Conservation (phyloP, 495 filamentous ascomycete genomes). For the Aspergillus indologenus region DNA sequence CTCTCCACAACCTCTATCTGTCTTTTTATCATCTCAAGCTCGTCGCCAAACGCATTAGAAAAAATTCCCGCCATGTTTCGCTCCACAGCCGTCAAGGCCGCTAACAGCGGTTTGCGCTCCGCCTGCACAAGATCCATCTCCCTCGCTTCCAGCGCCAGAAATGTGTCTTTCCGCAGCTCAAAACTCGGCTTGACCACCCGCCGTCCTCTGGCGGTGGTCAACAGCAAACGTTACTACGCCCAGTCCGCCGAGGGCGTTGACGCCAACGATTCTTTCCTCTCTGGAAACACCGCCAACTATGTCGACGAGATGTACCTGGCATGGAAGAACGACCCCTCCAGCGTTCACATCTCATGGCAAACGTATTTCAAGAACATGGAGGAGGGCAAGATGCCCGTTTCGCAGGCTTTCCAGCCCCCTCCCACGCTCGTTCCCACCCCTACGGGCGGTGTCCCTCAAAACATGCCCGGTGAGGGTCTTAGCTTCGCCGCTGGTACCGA, state of each 20-base stretch:
- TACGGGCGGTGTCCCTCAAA: constrained; percentile 71
- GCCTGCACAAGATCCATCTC: constrained; percentile 43
- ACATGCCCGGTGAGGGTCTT: constrained; percentile 67
- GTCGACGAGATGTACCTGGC: constrained; percentile 99
- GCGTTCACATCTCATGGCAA: constrained; percentile 98
- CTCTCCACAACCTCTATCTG: neutral
- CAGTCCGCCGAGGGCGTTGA: constrained; percentile 57
- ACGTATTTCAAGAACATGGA: constrained; percentile 99
- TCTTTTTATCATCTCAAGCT: constrained; percentile 2
- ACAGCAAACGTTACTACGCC: constrained; percentile 53
- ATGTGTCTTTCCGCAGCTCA: constrained; percentile 36
- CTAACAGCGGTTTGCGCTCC: constrained; percentile 51
- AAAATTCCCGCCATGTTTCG: constrained; percentile 45
- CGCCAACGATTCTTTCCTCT: constrained; percentile 90
- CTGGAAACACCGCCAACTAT: constrained; percentile 94
- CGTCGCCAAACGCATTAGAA: constrained; percentile 19
- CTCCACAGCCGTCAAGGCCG: constrained; percentile 44
- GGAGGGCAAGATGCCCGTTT: constrained; percentile 92
- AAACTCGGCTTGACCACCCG: constrained; percentile 43
- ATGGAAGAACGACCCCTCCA: constrained; percentile 90
- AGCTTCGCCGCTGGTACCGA: constrained; percentile 69
- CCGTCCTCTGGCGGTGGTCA: constrained; percentile 41
- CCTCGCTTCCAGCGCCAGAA: constrained; percentile 45
- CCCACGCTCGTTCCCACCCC: constrained; percentile 83
- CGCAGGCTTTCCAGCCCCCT: constrained; percentile 92